Evolutionary conservation across 1,284 basidiomycete species (phyloP), one percentile per base, ranked within the genome.

Genomic region (Testicularia cyperi): DNA sequence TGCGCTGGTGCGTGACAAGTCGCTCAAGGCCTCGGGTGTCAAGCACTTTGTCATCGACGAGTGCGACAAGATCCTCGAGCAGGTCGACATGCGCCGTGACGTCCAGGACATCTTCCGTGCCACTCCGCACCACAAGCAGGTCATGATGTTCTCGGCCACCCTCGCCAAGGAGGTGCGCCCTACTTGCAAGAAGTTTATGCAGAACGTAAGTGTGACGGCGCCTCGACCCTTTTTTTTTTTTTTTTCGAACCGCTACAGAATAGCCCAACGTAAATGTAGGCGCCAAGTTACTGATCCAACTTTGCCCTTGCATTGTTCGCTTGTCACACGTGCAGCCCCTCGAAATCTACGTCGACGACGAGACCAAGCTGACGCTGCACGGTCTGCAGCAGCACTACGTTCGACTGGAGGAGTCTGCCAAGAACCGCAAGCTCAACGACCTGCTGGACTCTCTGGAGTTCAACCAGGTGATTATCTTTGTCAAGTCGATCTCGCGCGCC

Each of bases 31-130:
- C 7, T 61, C 62, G 15, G 72, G 71, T 19, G 74, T 76, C 49
- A 76, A 76, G 82, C 92, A 97, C 82, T 99, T 99, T 80, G 92
- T 96, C 56, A 83, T 99, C 78, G 95, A 99, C 83, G 95, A 99
- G 82, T 99, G 95, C 83, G 95, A 99, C 85, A 99, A 99, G 86
- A 97, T 99, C 90, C 87, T 99, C 78, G 95, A 99, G 84, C 88
- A 92, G 86, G 91, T 99, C 82, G 94, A 98, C 86, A 99, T 99
- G 95, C 94, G 95, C 79, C 90, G 95, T 72, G 95, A 99, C 78
- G 94, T 99, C 57, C 95, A 99, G 84, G 95, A 99, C 81, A 97
- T 99, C 74, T 99, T 98, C 86, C 88, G 92, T 70, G 85, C 91
- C 14, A 98, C 95, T n/a, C 95, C 95, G 47, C 94, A 96, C 80